Evolutionary conservation across 2,329 filamentous ascomycete genomes (phyloP).

Genomic region (Microdochium trichocladiopsis): DNA sequence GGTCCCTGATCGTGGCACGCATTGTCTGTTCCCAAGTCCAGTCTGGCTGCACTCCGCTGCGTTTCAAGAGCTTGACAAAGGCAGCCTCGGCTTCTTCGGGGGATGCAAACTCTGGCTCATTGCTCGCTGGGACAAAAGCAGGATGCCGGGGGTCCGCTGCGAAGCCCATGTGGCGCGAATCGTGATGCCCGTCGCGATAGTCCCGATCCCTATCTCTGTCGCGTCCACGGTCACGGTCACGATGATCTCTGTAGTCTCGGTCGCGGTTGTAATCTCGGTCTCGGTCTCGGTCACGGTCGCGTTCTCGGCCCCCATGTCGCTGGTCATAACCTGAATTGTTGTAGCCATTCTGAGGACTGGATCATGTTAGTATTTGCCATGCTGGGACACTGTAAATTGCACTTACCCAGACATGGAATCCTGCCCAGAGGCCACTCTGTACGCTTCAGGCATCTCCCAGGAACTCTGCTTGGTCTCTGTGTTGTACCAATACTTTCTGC

Average conservation of each 20-base stretch:
- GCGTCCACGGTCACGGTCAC: conserved; percentile 11
- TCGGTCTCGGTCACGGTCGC: conserved; percentile 8
- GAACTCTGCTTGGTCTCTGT: conserved; percentile 85
- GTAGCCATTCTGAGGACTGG: conserved; percentile 11
- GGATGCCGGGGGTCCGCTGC: conserved; percentile 49
- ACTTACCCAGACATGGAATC: conserved; percentile 36
- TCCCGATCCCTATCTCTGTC: conserved; percentile 7
- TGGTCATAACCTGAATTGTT: conserved; percentile 27
- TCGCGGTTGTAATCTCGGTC: conserved; percentile 11
- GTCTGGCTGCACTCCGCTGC: conserved; percentile 79
- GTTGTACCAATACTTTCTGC: conserved; percentile 93
- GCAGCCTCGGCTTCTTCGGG: conserved; percentile 87
- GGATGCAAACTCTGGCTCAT: conserved; percentile 72
- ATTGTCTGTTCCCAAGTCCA: conserved; percentile 92
- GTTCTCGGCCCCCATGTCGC: conserved; percentile 21
- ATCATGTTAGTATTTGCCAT: neutral
- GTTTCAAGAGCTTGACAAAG: conserved; percentile 83
- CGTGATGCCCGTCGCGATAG: conserved; percentile 26
- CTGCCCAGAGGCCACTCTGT: conserved; percentile 66
- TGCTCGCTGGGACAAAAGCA: conserved; percentile 53
- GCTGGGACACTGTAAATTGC: conserved; percentile 23
- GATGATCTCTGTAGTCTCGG: conserved; percentile 5
- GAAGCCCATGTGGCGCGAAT: conserved; percentile 51
- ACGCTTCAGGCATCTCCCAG: conserved; percentile 87
- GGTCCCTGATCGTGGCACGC: conserved; percentile 78